phyloP scores from a whole-genome alignment of 192 early-diverging fungal species.

The Endogone sp. region DNA sequence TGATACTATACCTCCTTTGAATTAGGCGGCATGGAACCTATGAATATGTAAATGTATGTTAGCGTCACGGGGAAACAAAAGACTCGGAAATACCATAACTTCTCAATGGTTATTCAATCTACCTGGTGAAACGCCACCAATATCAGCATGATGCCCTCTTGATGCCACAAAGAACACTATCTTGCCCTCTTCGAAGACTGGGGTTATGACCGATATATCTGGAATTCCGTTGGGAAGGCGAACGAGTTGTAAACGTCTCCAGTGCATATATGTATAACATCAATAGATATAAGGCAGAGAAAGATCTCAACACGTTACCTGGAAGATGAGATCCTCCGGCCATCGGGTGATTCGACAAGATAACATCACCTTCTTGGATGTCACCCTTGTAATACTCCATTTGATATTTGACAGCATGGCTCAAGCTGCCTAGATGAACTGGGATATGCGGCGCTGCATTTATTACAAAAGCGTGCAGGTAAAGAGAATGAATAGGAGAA shows the following conservation, averaged over 20 bases:
- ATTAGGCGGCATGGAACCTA: slow-evolving; percentile 86
- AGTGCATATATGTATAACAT: too few relatives aligned
- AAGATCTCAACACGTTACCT: slow-evolving; percentile 16
- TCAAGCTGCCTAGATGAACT: slow-evolving; percentile 92
- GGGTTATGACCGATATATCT: slow-evolving; percentile 95
- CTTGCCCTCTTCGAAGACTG: slow-evolving; percentile 75
- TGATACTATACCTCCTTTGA: slow-evolving; percentile 57
- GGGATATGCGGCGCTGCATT: slow-evolving; percentile 84
- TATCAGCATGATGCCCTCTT: slow-evolving; percentile 91
- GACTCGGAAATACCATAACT: too few relatives aligned
- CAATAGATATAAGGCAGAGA: too few relatives aligned
- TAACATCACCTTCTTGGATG: slow-evolving; percentile 87
- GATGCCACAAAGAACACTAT: slow-evolving; percentile 95
- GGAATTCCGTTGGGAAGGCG: too few relatives aligned
- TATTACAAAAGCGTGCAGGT: too few relatives aligned
- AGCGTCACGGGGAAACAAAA: too few relatives aligned
- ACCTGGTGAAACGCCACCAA: slow-evolving; percentile 81
- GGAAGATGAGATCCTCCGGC: slow-evolving; percentile 95
- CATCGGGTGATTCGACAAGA: slow-evolving; percentile 93
- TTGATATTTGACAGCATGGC: slow-evolving; percentile 92
- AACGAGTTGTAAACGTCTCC: too few relatives aligned
- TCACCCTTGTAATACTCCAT: slow-evolving; percentile 63
- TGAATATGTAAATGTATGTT: neutral
- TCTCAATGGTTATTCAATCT: too few relatives aligned
- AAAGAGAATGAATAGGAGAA: neutral